Base-by-base conservation (phyloP, 1,139 yeast species). In the Kodamaea sp. region DNA sequence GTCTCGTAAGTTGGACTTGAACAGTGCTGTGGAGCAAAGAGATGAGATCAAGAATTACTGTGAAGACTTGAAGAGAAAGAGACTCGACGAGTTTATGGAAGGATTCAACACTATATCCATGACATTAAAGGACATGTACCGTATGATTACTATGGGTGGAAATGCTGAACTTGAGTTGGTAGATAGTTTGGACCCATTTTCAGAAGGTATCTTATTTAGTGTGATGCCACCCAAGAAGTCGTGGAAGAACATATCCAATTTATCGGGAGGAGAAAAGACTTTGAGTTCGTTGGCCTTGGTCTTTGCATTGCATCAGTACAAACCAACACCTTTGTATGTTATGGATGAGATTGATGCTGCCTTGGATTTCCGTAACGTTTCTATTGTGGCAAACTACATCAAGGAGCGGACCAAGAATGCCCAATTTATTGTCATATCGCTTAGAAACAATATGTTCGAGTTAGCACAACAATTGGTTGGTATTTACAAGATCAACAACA, bases 311-410 rank as follows among this genome's bases (percentile, higher is more conserved):
- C 98, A 94, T 57, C 87, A 86, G 50, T 94, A 88, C 59, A 92
- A 89, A 56, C 99, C 99, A 1, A 94, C 98, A 0, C 98, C 99
- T 6, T 66, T 94, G 30, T 94, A 94, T 57, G 98, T 94, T 23
- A 94, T 94, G 99, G 99, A 94, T 66, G 99, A 94, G 64, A 92
- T 94, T 50, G 99, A 94, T 65, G 99, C 99, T 0, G 99, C 99
- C 1, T 73, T 94, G 48, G 99, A 94, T 65, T 94, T 92, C 63
- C 72, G 97, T 56, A 94, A 94, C 53, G 98, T 94, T 31, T 87
- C 96, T 10, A 92, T 92, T 62, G 96, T 94, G 37, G 99, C 98
- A 3, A 90, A 90, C 53, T 94, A 94, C 57, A 94, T 94, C 56
- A 90, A 89, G 54, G 97, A 92, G 50, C 73, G 97, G 34, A 94